These are phyloP conservation scores for Dactylonectria estremocensis DNA, from an alignment of 2,329 filamentous ascomycete genomes.

Conservation along the genomic window DNA sequence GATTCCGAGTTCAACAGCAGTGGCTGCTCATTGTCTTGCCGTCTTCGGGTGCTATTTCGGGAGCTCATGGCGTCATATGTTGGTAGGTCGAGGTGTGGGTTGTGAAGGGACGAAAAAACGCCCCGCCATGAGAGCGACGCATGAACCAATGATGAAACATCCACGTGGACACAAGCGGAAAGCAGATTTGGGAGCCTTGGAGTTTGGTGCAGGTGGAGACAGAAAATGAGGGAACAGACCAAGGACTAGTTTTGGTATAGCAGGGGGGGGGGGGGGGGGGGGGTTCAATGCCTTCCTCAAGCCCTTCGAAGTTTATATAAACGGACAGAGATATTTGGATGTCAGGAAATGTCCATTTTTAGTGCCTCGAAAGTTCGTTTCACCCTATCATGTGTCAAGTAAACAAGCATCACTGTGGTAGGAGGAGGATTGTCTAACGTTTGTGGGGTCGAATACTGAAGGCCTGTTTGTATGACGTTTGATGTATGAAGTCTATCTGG, in stretches of 20 bases:
- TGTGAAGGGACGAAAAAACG: neutral
- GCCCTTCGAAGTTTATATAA: too few relatives aligned
- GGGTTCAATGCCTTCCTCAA: neutral
- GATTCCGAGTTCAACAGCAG: neutral
- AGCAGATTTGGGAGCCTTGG: too few relatives aligned
- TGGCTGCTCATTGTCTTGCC: neutral
- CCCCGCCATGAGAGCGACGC: neutral
- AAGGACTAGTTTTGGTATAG: neutral
- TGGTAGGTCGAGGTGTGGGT: neutral
- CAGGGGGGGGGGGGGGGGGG: neutral
- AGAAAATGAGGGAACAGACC: neutral
- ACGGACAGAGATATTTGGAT: neutral
- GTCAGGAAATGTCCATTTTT: neutral
- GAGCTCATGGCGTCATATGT: neutral
- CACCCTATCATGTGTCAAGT: too few relatives aligned
- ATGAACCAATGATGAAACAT: neutral
- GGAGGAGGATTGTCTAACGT: neutral
- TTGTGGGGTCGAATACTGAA: too few relatives aligned
- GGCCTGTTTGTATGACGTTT: too few relatives aligned
- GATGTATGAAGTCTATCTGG: neutral
- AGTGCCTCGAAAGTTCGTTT: too few relatives aligned
- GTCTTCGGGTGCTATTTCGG: neutral
- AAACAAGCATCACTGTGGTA: neutral
- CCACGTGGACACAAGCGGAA: neutral
- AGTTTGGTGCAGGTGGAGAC: neutral